Evolutionary conservation across 2,329 filamentous ascomycete genomes (phyloP).

Genomic region (Clarireedia homoeocarpa): DNA sequence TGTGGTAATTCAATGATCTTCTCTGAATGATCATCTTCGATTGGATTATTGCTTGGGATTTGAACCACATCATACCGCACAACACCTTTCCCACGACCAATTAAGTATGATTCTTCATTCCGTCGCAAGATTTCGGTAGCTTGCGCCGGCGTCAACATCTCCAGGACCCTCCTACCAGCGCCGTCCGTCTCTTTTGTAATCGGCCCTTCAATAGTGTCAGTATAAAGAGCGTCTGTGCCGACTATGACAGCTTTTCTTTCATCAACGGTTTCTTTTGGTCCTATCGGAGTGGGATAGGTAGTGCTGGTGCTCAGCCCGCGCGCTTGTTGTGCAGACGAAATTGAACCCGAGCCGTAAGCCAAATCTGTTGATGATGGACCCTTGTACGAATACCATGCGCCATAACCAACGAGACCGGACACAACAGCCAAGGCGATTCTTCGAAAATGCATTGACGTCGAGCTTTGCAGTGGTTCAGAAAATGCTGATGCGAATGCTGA

Average conservation of each 20-base stretch:
- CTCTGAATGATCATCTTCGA: constrained; percentile 96
- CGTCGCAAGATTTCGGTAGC: constrained; percentile 81
- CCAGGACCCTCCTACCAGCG: constrained; percentile 75
- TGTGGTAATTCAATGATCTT: constrained; percentile 89
- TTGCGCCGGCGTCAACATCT: constrained; percentile 95
- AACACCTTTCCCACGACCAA: constrained; percentile 83
- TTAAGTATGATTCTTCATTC: constrained; percentile 85
- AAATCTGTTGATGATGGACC: constrained; percentile 22
- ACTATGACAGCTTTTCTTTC: constrained; percentile 71
- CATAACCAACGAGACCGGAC: constrained; percentile 62
- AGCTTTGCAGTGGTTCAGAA: constrained; percentile 12
- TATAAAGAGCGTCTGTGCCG: constrained; percentile 83
- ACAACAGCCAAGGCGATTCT: constrained; percentile 59
- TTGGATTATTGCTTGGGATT: constrained; percentile 91
- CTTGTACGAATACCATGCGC: constrained; percentile 68
- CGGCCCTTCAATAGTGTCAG: constrained; percentile 76
- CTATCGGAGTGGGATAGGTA: constrained; percentile 15
- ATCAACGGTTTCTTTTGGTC: constrained; percentile 21
- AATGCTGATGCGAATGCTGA: constrained; percentile 20
- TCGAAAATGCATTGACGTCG: constrained; percentile 65
- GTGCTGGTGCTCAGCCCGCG: constrained; percentile 19
- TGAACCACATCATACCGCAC: constrained; percentile 93
- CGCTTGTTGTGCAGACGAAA: constrained; percentile 24
- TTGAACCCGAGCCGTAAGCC: constrained; percentile 1
- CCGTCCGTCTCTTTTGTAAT: constrained; percentile 84